A percentile compares a stretch with the other conserved stretches of the same genome.
Conservation (phyloP, 139 green algal genomes). For the Picochlorum sp. region DNA sequence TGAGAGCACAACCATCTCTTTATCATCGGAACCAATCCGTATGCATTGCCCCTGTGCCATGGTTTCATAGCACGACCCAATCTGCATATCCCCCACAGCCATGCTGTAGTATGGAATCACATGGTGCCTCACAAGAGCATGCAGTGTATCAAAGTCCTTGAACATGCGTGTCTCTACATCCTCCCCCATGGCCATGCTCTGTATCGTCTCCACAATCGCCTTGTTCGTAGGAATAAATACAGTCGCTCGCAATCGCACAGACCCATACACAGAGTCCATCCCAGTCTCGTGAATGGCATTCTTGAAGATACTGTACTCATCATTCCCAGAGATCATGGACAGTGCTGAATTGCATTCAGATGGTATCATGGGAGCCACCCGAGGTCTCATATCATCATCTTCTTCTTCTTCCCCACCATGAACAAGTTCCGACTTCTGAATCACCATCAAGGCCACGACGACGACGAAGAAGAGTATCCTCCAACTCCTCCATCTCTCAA, state of each 20-base stretch:
- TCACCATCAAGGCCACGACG: neutral
- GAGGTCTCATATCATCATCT: neutral
- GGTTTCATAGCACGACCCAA: constrained; percentile 4
- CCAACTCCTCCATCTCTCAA: no score
- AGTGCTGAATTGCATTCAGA: constrained; percentile 7
- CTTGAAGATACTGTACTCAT: neutral
- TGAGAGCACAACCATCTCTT: neutral
- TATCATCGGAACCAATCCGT: neutral
- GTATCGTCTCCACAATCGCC: constrained; percentile 9
- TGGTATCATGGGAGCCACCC: constrained; percentile 1
- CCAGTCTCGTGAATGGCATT: constrained; percentile 13
- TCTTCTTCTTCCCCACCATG: neutral
- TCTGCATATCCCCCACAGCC: neutral
- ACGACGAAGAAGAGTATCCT: no score
- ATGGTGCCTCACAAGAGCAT: constrained; percentile 23
- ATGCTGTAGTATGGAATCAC: constrained; percentile 14
- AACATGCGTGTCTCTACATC: neutral
- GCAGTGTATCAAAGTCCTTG: neutral
- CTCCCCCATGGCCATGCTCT: neutral
- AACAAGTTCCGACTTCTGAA: neutral
- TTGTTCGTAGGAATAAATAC: constrained; percentile 23
- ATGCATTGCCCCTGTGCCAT: constrained; percentile 1
- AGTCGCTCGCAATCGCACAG: constrained; percentile 15
- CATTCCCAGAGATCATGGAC: neutral
- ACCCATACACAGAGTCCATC: constrained; percentile 8